Conservation (phyloP, 768 basidiomycete genomes). For the Panaeolus papilionaceus region DNA sequence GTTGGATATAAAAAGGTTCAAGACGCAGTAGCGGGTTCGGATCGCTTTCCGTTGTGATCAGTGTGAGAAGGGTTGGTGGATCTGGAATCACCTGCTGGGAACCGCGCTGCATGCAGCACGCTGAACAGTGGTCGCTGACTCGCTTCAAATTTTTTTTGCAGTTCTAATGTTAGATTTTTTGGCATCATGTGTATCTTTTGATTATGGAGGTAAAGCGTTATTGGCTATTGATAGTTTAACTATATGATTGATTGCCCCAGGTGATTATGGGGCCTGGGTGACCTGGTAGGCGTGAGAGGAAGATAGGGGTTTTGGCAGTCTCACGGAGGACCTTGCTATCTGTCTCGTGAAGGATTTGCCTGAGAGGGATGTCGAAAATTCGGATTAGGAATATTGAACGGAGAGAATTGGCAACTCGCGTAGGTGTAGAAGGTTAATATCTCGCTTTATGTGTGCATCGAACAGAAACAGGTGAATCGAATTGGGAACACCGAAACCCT, state of each 20-base stretch:
- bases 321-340: background rate
- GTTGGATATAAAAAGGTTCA: background rate
- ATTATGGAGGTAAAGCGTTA: background rate
- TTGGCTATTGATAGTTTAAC: background rate
- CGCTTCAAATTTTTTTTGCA: background rate
- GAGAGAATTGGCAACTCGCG: background rate
- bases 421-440: background rate
- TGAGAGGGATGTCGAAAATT: background rate
- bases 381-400: background rate
- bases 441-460: background rate
- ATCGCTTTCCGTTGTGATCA: conserved; percentile 11
- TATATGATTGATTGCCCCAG: background rate
- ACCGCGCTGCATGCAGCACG: conserved; percentile 9
- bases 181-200: background rate
- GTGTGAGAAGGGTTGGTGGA: conserved; percentile 7
- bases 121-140: background rate
- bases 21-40: conserved; percentile 12
- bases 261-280: background rate
- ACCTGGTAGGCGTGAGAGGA: background rate
- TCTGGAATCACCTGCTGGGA: conserved; percentile 14
- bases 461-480: background rate
- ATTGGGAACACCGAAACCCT: background rate
- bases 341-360: background rate
- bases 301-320: background rate
- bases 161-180: conserved; percentile 1